phyloP scores from a whole-genome alignment of 257 asterid genomes.

The Orobanche coerulescens region DNA sequence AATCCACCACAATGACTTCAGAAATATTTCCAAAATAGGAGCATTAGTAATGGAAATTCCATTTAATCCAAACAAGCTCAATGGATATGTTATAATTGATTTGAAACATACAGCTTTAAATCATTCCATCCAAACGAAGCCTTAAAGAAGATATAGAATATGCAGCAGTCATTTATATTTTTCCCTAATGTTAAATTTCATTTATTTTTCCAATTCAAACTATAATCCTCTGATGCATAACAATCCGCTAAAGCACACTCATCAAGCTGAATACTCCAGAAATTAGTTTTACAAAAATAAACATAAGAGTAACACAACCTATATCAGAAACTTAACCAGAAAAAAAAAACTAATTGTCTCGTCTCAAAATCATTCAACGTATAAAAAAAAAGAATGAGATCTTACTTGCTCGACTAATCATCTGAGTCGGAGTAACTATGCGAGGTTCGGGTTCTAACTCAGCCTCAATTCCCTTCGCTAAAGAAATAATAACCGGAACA shows the following conservation, averaged over 20 bases:
- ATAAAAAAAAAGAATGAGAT: neutral
- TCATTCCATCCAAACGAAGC: too few species aligned
- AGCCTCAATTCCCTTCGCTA: slow-evolving; percentile 91
- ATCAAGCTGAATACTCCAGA: neutral
- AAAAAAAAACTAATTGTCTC: neutral
- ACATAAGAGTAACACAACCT: neutral
- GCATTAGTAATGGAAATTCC: neutral
- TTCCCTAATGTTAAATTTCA: too few species aligned
- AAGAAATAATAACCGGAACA: slow-evolving; percentile 61
- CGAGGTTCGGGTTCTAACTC: slow-evolving; percentile 80
- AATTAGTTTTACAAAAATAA: neutral
- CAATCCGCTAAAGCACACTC: neutral
- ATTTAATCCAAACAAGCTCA: too few species aligned
- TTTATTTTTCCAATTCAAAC: too few species aligned
- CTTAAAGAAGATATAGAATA: too few species aligned
- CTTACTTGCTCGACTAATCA: slow-evolving; percentile 90
- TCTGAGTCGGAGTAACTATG: slow-evolving; percentile 89
- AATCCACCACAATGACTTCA: neutral
- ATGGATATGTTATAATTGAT: neutral
- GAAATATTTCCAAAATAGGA: too few species aligned
- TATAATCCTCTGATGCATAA: too few species aligned
- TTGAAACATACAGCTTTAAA: too few species aligned
- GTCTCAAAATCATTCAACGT: slow-evolving; percentile 13
- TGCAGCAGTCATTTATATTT: too few species aligned
- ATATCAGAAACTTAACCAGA: neutral